phyloP scores from a whole-genome alignment of 495 filamentous ascomycete genomes.

The Aspergillus bertholletiae region DNA sequence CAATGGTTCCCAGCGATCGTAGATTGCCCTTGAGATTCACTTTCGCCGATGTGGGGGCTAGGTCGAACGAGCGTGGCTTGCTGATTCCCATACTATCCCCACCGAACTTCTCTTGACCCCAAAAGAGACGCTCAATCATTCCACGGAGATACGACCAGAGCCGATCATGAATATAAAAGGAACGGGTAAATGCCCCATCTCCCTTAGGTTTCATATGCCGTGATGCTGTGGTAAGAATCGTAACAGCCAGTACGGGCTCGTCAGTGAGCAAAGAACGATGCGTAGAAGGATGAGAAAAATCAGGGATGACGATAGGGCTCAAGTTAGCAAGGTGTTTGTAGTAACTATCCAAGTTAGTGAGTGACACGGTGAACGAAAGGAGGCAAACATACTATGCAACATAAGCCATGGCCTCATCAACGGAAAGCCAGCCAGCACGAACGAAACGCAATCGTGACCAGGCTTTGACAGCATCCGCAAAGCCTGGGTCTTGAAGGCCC shows the following conservation, averaged over 20 bases:
- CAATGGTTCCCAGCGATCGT: conserved; percentile 86
- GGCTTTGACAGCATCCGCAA: conserved; percentile 67
- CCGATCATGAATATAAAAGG: conserved; percentile 88
- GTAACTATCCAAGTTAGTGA: conserved; percentile 54
- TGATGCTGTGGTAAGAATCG: conserved; percentile 85
- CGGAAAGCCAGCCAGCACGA: conserved; percentile 92
- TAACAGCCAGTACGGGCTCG: conserved; percentile 88
- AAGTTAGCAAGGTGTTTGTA: conserved; percentile 84
- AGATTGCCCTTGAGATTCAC: conserved; percentile 65
- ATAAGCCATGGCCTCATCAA: conserved; percentile 86
- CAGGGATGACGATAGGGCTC: conserved; percentile 85
- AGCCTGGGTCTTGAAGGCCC: conserved; percentile 30
- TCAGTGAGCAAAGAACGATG: conserved; percentile 77
- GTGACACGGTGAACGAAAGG: neutral
- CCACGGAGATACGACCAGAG: conserved; percentile 93
- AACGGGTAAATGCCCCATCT: conserved; percentile 78
- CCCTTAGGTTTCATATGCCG: conserved; percentile 75
- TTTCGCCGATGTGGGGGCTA: conserved; percentile 53
- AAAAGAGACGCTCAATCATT: conserved; percentile 91
- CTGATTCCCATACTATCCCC: conserved; percentile 81
- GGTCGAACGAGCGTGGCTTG: conserved; percentile 57
- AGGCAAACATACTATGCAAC: conserved; percentile 70
- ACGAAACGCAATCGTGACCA: conserved; percentile 93
- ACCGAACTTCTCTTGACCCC: conserved; percentile 92
- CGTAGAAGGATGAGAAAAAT: conserved; percentile 68